phyloP scores from a whole-genome alignment of 148 eudicot genomes.

The Rhododendron henanense region DNA sequence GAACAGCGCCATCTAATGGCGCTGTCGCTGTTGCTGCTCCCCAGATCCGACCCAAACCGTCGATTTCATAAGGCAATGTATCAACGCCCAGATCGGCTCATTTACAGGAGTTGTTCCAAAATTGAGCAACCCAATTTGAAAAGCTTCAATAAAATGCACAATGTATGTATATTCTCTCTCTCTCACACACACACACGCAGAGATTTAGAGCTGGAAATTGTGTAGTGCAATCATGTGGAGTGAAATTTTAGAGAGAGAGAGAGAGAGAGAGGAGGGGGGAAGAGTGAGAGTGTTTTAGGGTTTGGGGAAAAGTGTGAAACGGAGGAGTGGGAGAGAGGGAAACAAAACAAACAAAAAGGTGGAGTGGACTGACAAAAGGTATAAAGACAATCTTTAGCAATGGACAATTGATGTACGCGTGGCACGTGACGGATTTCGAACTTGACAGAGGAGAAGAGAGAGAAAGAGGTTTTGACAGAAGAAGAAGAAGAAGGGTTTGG shows the following conservation, averaged over 20 bases:
- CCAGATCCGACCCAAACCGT: constrained; percentile 49
- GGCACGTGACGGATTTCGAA: background rate
- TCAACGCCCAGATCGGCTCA: constrained; percentile 12
- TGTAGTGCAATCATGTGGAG: background rate
- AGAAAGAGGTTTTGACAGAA: background rate
- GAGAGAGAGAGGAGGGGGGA: background rate
- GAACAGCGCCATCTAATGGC: constrained; percentile 92
- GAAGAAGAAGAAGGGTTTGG: background rate
- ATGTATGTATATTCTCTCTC: background rate
- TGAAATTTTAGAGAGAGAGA: background rate
- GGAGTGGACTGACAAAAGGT: background rate
- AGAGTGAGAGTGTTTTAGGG: constrained; percentile 10
- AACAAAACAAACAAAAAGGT: constrained; percentile 1
- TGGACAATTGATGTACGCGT: background rate
- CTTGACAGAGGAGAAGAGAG: background rate
- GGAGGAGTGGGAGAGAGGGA: background rate
- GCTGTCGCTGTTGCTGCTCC: constrained; percentile 61
- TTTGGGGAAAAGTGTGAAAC: background rate
- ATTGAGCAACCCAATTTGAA: background rate
- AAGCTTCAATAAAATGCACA: background rate
- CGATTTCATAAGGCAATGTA: constrained; percentile 7
- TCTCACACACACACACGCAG: background rate
- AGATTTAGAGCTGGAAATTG: background rate
- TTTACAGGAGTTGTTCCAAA: background rate
- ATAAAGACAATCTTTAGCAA: background rate